These are phyloP conservation scores for Musa troglodytarum DNA, from an alignment of 176 grass and related monocot genomes.

Conservation along the genomic window DNA sequence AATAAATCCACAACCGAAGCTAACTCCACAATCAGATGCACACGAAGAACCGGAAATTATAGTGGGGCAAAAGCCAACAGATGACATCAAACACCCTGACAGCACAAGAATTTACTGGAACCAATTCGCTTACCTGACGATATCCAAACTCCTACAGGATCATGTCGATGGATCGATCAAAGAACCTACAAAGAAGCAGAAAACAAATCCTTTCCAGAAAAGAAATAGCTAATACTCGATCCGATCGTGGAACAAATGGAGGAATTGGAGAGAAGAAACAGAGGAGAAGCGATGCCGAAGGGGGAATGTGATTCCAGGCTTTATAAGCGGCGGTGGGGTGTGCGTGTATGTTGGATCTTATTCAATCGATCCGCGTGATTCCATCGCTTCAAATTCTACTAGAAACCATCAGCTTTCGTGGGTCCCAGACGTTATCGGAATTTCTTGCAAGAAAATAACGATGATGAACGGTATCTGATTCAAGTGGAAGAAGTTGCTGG, in stretches of 20 bases:
- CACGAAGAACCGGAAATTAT: not conserved
- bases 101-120: not conserved
- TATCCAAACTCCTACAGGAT: not conserved
- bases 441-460: not conserved
- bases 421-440: not conserved
- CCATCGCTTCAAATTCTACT: not conserved
- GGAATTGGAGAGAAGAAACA: not conserved
- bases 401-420: not conserved
- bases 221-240: not conserved
- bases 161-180: conserved; percentile 5
- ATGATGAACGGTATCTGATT: not conserved
- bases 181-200: not conserved
- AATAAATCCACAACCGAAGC: not conserved
- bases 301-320: not conserved
- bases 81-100: not conserved
- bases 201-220: not conserved
- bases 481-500: not conserved
- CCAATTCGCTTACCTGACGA: not conserved
- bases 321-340: not conserved
- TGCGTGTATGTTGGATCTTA: not conserved
- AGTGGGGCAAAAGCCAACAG: not conserved
- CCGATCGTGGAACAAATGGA: not conserved
- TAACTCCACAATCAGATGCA: not conserved
- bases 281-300: not conserved
- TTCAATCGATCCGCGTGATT: not conserved